phyloP scores from a whole-genome alignment of 192 early-diverging fungal genomes.

The Spizellomyces punctatus region DNA sequence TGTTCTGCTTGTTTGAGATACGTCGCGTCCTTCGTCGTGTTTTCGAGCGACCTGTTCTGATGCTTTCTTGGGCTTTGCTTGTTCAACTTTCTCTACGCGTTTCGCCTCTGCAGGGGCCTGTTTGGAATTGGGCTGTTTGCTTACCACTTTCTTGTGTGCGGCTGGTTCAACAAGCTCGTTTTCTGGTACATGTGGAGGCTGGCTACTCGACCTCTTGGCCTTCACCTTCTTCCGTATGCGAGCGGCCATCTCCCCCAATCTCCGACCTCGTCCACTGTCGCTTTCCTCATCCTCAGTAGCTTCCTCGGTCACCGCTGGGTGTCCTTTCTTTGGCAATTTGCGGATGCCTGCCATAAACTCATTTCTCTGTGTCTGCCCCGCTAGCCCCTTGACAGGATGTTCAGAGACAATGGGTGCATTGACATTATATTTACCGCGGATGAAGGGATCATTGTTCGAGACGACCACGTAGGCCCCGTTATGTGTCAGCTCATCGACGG shows the following conservation, averaged over 20 bases:
- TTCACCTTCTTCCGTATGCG: background rate
- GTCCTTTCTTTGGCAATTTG: background rate
- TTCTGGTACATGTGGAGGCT: no score
- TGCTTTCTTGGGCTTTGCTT: no score
- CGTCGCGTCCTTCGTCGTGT: no score
- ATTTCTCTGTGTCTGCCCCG: background rate
- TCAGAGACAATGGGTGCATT: conserved; percentile 24
- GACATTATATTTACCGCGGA: conserved; percentile 45
- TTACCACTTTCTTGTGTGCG: no score
- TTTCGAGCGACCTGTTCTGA: no score
- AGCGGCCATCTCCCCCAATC: background rate
- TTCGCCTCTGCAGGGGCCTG: no score
- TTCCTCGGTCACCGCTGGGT: background rate
- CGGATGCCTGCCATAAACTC: background rate
- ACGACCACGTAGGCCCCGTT: conserved; percentile 45
- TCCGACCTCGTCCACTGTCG: background rate
- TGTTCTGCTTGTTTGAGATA: no score
- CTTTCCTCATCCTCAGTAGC: background rate
- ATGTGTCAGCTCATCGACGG: conserved; percentile 28
- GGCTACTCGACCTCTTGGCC: no score
- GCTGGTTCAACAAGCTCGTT: no score
- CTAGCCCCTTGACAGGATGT: background rate
- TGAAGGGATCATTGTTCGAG: conserved; percentile 49
- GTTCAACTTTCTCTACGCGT: no score
- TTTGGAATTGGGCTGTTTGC: no score